Percentiles rank a stretch among this genome's conserved stretches.
These are phyloP conservation scores for Mortierella antarctica DNA, from an alignment of 192 early-diverging fungal genomes.

Conservation along the genomic window DNA sequence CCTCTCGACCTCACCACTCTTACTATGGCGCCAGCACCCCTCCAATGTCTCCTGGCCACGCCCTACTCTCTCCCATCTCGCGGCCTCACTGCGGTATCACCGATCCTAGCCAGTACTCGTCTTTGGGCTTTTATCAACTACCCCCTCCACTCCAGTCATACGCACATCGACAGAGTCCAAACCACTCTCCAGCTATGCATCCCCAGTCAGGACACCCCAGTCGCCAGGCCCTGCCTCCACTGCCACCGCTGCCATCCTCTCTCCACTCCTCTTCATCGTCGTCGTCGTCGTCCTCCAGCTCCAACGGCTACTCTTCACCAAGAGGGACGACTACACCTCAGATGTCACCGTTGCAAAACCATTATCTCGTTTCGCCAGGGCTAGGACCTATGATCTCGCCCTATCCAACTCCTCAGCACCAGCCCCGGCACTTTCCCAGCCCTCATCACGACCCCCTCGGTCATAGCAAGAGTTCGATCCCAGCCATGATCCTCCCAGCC, in stretches of 20 bases:
- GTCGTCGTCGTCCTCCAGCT: background rate
- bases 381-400: slow-evolving; percentile 29
- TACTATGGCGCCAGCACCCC: slow-evolving; percentile 42
- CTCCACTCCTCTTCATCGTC: slow-evolving; percentile 7
- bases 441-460: slow-evolving; percentile 24
- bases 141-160: slow-evolving; percentile 44
- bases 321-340: slow-evolving; percentile 33
- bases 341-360: slow-evolving; percentile 25
- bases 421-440: slow-evolving; percentile 39
- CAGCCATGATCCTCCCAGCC: slow-evolving; percentile 43
- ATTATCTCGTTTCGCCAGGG: slow-evolving; percentile 25
- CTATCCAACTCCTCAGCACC: slow-evolving; percentile 48
- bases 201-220: slow-evolving; percentile 21
- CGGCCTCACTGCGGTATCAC: slow-evolving; percentile 42
- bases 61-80: slow-evolving; percentile 29
- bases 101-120: slow-evolving; percentile 46
- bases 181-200: slow-evolving; percentile 44
- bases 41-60: slow-evolving; percentile 46
- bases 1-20: slow-evolving; percentile 12
- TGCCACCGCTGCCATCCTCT: slow-evolving; percentile 10
- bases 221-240: slow-evolving; percentile 6
- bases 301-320: slow-evolving; percentile 25
- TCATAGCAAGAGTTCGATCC: slow-evolving; percentile 22
- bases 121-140: slow-evolving; percentile 44
- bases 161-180: slow-evolving; percentile 14